These are phyloP conservation scores for Colletotrichum tropicale DNA, from an alignment of 2,329 filamentous ascomycete genomes.

Conservation along the genomic window DNA sequence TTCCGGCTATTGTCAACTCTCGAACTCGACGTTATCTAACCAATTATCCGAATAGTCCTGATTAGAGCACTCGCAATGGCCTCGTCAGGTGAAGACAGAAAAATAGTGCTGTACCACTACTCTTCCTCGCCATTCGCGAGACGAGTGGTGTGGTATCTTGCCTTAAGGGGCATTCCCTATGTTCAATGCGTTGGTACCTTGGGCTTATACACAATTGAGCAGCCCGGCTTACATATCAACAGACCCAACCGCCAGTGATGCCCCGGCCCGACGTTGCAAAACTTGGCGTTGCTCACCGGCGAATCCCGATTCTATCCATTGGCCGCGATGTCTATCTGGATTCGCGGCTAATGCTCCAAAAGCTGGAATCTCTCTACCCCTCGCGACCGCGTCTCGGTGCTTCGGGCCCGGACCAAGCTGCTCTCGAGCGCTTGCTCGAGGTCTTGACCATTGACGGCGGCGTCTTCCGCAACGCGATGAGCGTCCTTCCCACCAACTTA, in stretches of 20 bases:
- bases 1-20: not conserved
- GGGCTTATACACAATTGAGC: not conserved
- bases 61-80: not conserved
- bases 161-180: conserved; percentile 68
- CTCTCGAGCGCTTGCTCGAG: conserved; percentile 60
- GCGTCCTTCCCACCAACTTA: conserved; percentile 61
- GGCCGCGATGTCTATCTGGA: conserved; percentile 73
- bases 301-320: conserved; percentile 71
- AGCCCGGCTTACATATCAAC: not conserved
- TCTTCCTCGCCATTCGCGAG: conserved; percentile 67
- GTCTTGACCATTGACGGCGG: conserved; percentile 59
- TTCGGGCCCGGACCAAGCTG: conserved; percentile 41
- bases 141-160: conserved; percentile 70
- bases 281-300: conserved; percentile 69
- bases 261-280: conserved; percentile 68
- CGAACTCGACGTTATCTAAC: no score
- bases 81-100: not conserved
- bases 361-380: conserved; percentile 64
- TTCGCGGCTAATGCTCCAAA: conserved; percentile 69
- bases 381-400: conserved; percentile 41
- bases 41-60: no score
- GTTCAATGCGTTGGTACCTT: conserved; percentile 65
- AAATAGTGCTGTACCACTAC: conserved; percentile 70
- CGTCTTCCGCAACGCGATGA: conserved; percentile 57
- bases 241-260: conserved; percentile 70